Evolutionary conservation across 805 yeast species (phyloP), one percentile per base, ranked within the genome.

Genomic region (Priceomyces haplophilus): DNA sequence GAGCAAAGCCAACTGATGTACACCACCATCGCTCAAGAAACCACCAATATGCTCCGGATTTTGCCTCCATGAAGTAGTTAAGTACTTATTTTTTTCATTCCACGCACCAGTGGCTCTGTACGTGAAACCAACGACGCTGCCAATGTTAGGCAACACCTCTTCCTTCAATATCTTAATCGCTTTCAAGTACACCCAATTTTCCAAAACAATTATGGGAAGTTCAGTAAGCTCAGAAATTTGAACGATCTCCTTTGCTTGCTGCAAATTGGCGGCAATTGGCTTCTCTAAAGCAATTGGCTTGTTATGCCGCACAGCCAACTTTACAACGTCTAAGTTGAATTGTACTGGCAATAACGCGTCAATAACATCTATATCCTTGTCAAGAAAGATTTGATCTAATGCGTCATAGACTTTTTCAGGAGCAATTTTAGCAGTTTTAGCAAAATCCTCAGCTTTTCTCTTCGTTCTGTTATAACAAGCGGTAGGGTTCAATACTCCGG

Each of bases 31-130:
- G 45, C 91, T 83, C 54, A 91, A 71, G 65, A 73, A 90, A 0
- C 97, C 97, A 42, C 98, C 98, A 51, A 89, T 78, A 60, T 91
- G 97, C 63, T 88, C 83, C 24, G 98, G 97, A 37, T 82, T 73
- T 59, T 77, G 79, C 75, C 97, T 83, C 98, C 98, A 91, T 12
- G 82, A 42, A 1, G 97, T 90, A 17, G 68, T 61, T 46, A 80
- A 59, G 56, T 85, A 86, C 57, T 83, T 79, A 65, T 76, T 81
- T 43, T 66, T 55, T 23, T 68, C 69, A 50, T 78, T 75, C 71
- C 82, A 86, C 7, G 88, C 78, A 20, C 93, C 93, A 2, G 91
- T 84, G 10, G 89, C 72, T 44, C 75, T 76, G 62, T 83, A 85
- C 6, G 85, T 80, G 65, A 86, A 86, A 1, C 85, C 81, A 21